Evolutionary conservation across 2,329 filamentous ascomycete genomes (phyloP).

Genomic region (Colletotrichum eleusines): DNA sequence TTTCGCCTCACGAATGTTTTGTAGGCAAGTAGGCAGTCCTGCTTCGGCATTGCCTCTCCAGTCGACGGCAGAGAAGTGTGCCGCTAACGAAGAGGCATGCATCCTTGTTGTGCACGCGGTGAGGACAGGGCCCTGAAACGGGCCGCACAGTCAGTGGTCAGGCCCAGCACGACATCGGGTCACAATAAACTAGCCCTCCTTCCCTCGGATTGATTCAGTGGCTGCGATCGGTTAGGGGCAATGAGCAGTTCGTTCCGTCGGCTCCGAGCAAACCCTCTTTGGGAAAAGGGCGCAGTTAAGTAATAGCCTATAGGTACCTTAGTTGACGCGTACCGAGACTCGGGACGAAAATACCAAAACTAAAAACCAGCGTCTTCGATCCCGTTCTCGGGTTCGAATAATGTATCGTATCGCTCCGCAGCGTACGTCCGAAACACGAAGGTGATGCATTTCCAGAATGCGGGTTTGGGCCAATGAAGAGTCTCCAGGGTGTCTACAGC

Average conservation of each 20-base stretch:
- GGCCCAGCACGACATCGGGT: constrained; percentile 35
- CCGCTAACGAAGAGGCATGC: constrained; percentile 22
- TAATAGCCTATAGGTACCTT: too few relatives aligned
- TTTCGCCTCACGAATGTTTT: background rate
- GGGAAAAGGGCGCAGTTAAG: background rate
- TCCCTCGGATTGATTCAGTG: constrained; percentile 35
- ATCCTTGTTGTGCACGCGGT: constrained; percentile 34
- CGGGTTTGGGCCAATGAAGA: constrained; percentile 11
- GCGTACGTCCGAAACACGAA: background rate
- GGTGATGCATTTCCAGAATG: background rate
- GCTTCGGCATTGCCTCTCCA: constrained; percentile 24
- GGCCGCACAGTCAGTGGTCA: constrained; percentile 14
- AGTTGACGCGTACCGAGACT: constrained; percentile 11
- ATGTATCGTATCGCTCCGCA: background rate
- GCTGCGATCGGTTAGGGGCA: background rate
- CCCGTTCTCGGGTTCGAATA: constrained; percentile 28
- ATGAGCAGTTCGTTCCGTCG: constrained; percentile 25
- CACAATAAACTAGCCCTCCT: constrained; percentile 30
- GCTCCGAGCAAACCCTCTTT: constrained; percentile 34
- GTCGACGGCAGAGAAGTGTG: constrained; percentile 25
- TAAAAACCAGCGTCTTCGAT: constrained; percentile 21
- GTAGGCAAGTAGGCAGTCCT: constrained; percentile 10
- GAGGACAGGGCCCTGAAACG: constrained; percentile 26
- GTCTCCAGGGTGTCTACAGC: background rate
- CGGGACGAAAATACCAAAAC: constrained; percentile 28